These are phyloP conservation scores for Amaranthus cruentus DNA, from an alignment of 148 eudicot species.

Conservation along the genomic window DNA sequence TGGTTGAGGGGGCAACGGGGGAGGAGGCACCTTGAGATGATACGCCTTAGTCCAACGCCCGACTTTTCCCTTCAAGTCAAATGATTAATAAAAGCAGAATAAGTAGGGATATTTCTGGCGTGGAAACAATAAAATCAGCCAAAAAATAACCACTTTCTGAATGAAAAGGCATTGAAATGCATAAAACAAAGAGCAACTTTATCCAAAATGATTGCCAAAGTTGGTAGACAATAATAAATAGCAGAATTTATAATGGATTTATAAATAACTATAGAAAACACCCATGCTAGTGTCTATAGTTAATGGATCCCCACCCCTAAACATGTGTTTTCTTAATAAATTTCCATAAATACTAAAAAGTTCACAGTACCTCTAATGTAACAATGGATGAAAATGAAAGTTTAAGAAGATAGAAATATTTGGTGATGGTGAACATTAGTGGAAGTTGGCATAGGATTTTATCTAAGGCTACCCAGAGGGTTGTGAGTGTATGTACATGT, in stretches of 20 bases:
- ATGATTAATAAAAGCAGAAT: constrained; percentile 9
- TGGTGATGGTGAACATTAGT: too few relatives aligned
- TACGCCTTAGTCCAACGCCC: constrained; percentile 87
- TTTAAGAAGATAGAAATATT: too few relatives aligned
- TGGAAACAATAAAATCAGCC: constrained; percentile 5
- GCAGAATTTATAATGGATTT: too few relatives aligned
- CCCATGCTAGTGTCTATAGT: too few relatives aligned
- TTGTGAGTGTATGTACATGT: not conserved
- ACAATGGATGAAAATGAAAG: not conserved
- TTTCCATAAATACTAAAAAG: too few relatives aligned
- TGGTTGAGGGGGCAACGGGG: constrained; percentile 90
- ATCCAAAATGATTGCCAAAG: not conserved
- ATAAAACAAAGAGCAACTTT: not conserved
- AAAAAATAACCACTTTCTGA: not conserved
- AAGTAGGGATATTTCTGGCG: not conserved
- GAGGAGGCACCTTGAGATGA: constrained; percentile 98
- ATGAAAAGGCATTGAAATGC: not conserved
- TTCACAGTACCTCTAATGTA: too few relatives aligned
- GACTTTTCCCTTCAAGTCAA: constrained; percentile 58
- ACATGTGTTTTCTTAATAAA: too few relatives aligned
- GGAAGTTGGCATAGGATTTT: not conserved
- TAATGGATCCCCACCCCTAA: too few relatives aligned
- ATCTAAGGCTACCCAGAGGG: not conserved
- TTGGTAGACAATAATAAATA: not conserved
- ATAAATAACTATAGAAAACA: too few relatives aligned